Evolutionary conservation across 176 grass and related monocot species (phyloP), one percentile per base, ranked within the genome.

Genomic region (Ensete ventricosum): DNA sequence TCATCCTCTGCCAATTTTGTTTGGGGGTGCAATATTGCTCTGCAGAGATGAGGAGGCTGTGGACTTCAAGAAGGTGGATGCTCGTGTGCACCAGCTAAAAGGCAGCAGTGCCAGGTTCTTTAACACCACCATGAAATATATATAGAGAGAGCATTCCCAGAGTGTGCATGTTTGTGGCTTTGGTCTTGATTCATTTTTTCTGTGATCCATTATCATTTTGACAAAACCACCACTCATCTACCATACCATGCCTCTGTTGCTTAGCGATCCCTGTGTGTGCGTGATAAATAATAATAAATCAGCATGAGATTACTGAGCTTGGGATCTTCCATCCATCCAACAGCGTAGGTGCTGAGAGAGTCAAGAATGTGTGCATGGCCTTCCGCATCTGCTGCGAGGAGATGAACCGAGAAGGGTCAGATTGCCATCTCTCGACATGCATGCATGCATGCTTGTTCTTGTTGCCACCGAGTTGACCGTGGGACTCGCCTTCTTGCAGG

Each of bases 11-110:
- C 9, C 64, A 2, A n/a, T 23, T 14, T 11, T 84, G 54, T 62
- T 71, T 27, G 62, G 8, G 8, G 54, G 54, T 58, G 68, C n/a
- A 49, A 69, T 49, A 23, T 23, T 23, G 22, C 19, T 51, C 53
- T 67, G 17, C 64, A 87, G 85, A 11, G 74, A 83, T 26, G 80
- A 87, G 55, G 69, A 79, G 53, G 71, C 19, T 59, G 76, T 87
- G 63, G 85, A 87, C 70, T 87, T 82, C 81, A 82, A 80, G 64
- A 87, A 80, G 53, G 78, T 87, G 53, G 85, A 80, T 73, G 85
- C 76, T 8, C 81, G 80, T 80, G 85, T 87, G 59, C 85, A 87
- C 24, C 85, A 83, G 57, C 66, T 87, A 58, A 83, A 87, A 64
- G 85, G 85, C 24, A 87, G 85, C 71, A 87, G 85, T 62, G 70